Conservation (phyloP, 2,329 filamentous ascomycete species). For the Davidsoniella eucalypti region DNA sequence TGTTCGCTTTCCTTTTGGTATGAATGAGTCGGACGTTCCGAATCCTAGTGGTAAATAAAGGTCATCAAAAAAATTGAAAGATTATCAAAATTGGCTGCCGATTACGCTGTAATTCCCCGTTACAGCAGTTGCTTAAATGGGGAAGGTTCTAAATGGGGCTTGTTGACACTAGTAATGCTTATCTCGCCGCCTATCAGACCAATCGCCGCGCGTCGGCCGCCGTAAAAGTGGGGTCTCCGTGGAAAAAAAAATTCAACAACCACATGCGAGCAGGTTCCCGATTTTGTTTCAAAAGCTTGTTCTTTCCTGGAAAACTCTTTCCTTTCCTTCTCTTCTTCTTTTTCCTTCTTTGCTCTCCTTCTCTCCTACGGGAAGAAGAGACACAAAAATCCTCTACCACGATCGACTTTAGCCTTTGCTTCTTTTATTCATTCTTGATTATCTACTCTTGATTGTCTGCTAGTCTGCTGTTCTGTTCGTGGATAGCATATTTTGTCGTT, state of each 20-base stretch:
- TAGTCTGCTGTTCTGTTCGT: constrained; percentile 21
- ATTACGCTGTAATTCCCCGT: not conserved
- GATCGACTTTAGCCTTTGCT: constrained; percentile 18
- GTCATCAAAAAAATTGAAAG: too few relatives aligned
- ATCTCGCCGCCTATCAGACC: constrained; percentile 8
- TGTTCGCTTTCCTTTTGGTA: too few relatives aligned
- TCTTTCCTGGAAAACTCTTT: not conserved
- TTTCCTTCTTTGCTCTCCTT: constrained; percentile 26
- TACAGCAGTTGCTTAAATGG: not conserved
- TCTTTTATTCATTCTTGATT: constrained; percentile 14
- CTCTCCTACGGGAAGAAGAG: constrained; percentile 38
- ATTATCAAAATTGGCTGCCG: too few relatives aligned
- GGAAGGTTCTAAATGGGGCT: not conserved
- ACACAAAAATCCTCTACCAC: constrained; percentile 21
- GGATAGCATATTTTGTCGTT: constrained; percentile 18
- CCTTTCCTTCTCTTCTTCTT: constrained; percentile 12
- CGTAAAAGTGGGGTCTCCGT: constrained; percentile 1
- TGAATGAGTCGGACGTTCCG: too few relatives aligned
- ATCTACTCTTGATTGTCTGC: constrained; percentile 20
- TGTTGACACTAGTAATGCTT: not conserved
- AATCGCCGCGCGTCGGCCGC: constrained; percentile 6
- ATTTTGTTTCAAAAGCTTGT: not conserved
- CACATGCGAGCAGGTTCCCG: not conserved
- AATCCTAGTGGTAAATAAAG: too few relatives aligned
- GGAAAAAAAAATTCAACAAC: constrained; percentile 3